Percentiles rank a stretch among this genome's conserved stretches.
phyloP scores from a whole-genome alignment of 345 rosid genomes.

The Alliaria petiolata region DNA sequence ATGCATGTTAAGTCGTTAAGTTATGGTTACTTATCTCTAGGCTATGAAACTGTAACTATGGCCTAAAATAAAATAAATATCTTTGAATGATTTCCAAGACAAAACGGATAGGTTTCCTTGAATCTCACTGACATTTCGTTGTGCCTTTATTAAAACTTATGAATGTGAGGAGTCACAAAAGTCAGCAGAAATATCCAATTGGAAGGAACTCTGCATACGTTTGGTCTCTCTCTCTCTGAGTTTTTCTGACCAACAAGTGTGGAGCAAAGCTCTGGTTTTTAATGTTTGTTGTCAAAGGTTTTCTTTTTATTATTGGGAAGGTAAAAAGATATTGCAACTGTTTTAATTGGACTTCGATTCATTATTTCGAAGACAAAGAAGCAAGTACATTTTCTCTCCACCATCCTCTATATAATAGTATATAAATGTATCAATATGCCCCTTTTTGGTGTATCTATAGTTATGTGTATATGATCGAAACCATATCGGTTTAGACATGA shows the following conservation, averaged over 20 bases:
- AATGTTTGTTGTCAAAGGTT: conserved; percentile 27
- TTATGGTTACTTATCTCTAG: not conserved
- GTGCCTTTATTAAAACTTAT: conserved; percentile 19
- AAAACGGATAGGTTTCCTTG: conserved; percentile 15
- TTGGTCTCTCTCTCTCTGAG: too few species aligned
- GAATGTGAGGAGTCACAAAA: conserved; percentile 25
- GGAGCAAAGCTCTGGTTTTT: conserved; percentile 28
- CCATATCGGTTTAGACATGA: not conserved
- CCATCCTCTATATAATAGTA: conserved; percentile 29
- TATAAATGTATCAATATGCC: not conserved
- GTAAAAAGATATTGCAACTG: conserved; percentile 24
- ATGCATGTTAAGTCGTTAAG: not conserved
- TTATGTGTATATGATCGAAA: not conserved
- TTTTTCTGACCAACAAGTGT: conserved; percentile 31
- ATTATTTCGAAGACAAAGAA: conserved; percentile 13
- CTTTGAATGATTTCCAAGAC: too few species aligned
- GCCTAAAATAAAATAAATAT: not conserved
- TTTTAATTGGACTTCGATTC: conserved; percentile 8
- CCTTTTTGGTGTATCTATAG: not conserved
- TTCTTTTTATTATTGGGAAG: conserved; percentile 15
- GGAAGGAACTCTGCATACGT: too few species aligned
- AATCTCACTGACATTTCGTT: conserved; percentile 26
- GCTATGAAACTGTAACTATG: not conserved
- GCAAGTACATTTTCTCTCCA: conserved; percentile 26
- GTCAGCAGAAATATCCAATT: conserved; percentile 20